Evolutionary conservation across 352 stramenopile genomes (phyloP), one percentile per base, ranked within the genome.

Genomic region (Globisporangium yorkense): DNA sequence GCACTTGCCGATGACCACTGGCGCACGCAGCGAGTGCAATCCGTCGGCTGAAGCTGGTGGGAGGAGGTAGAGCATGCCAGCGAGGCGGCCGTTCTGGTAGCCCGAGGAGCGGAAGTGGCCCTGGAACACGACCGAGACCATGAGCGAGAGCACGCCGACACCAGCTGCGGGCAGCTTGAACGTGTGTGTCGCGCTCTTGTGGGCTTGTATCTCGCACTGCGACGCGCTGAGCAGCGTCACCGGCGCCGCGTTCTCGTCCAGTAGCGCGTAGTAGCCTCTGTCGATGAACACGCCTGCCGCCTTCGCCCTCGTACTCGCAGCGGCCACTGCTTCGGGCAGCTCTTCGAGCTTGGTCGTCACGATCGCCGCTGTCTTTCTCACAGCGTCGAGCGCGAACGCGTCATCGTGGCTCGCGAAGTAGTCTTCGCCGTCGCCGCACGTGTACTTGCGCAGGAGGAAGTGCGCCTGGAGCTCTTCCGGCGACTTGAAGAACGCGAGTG

Each of bases 31-130:
- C 13, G 35, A 10, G 16, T 44, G 56, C 12, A n/a, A 41, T 18
- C 8, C 37, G 47, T 24, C 41, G n/a, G 21, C 15, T 33, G 56
- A 54, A 45, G 41, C 41, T 9, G 61, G 56, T 43, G 75, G 78
- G 4, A 88, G 40, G 33, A 84, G 74, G 55, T 94, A 92, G 40
- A 94, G 66, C 75, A 90, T 88, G 12, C 67, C 81, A n/a, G 81
- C 75, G 24, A 94, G 65, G 1, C 81, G 70, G 21, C 84, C 84
- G 37, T 88, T 87, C 55, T 94, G 74, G 57, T 94, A 90, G 0
- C 80, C 79, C 5, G 77, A 59, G 0, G 73, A 77, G 21, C 74
- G 76, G 69, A 94, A 94, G 59, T 88, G 77, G 1, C 80, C 83
- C 50, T 89, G 81, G 21, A 91, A 91, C 9, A 87, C 72, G 10